Conservation (phyloP, 2,329 filamentous ascomycete genomes). For the Tolypocladium nubicola region DNA sequence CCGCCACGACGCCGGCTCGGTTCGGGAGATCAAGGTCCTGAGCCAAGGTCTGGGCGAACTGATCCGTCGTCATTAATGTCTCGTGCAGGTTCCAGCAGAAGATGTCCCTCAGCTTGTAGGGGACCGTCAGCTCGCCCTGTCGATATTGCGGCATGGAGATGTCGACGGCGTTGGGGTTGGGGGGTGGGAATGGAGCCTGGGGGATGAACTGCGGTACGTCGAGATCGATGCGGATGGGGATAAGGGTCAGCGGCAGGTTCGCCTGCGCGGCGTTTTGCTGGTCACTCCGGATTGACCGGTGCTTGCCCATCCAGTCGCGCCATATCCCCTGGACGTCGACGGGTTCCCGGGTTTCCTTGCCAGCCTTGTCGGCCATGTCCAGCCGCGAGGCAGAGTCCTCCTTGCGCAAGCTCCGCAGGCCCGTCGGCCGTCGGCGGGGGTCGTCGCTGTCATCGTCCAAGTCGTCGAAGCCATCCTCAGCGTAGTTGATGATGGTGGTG, state of each 20-base stretch:
- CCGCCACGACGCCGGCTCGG: conserved; percentile 54
- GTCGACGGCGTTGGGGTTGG: conserved; percentile 53
- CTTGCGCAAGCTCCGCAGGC: conserved; percentile 70
- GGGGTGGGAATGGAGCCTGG: conserved; percentile 51
- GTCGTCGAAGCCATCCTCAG: conserved; percentile 89
- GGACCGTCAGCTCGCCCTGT: conserved; percentile 66
- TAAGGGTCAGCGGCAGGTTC: conserved; percentile 75
- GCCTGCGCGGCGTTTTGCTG: conserved; percentile 55
- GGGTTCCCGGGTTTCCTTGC: conserved; percentile 69
- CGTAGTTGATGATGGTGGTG: conserved; percentile 94
- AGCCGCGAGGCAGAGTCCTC: conserved; percentile 56
- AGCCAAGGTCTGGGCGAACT: conserved; percentile 84
- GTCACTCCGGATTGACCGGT: conserved; percentile 42
- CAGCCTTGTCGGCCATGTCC: conserved; percentile 63
- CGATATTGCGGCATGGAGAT: conserved; percentile 69
- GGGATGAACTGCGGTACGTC: conserved; percentile 74
- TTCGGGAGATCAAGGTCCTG: conserved; percentile 89
- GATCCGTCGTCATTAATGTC: conserved; percentile 84
- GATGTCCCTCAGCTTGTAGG: conserved; percentile 85
- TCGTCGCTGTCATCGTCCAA: conserved; percentile 64
- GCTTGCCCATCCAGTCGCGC: conserved; percentile 89
- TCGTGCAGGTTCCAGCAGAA: conserved; percentile 98
- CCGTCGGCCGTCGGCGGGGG: conserved; percentile 67
- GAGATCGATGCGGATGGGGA: conserved; percentile 93
- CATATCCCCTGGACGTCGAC: conserved; percentile 84